These are phyloP conservation scores for Wickerhamomyces subpelliculosus DNA, from an alignment of 805 yeast genomes.

Conservation along the genomic window DNA sequence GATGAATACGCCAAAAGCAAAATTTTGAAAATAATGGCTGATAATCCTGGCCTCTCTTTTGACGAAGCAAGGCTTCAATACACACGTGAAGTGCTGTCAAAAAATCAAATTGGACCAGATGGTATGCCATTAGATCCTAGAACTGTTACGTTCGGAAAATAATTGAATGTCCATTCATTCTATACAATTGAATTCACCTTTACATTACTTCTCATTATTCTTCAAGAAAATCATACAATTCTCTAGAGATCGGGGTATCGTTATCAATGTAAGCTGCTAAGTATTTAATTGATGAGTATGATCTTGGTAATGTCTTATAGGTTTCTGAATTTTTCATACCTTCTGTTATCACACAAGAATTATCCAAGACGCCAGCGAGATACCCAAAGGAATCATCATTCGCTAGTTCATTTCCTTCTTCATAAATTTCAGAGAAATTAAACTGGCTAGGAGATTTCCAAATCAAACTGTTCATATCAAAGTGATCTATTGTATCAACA, in stretches of 20 bases:
- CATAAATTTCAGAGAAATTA: not conserved
- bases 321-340: constrained; percentile 10
- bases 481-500: not conserved
- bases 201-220: too few relatives aligned
- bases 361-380: constrained; percentile 29
- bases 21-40: constrained; percentile 49
- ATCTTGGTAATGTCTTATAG: constrained; percentile 16
- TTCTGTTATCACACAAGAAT: constrained; percentile 10
- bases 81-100: constrained; percentile 36
- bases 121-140: constrained; percentile 67
- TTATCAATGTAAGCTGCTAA: constrained; percentile 26
- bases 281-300: constrained; percentile 29
- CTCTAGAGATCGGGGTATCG: constrained; percentile 14
- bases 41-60: constrained; percentile 38
- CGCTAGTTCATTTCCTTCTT: constrained; percentile 7
- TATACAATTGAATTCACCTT: too few relatives aligned
- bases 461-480: not conserved
- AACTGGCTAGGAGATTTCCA: not conserved
- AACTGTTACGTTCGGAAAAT: constrained; percentile 39
- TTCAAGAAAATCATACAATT: constrained; percentile 12
- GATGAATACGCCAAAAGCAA: constrained; percentile 45
- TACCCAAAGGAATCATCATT: constrained; percentile 38
- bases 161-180: not conserved
- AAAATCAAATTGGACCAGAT: constrained; percentile 52
- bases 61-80: constrained; percentile 63